These are phyloP conservation scores for Curvularia spicifera DNA, from an alignment of 2,329 filamentous ascomycete genomes.

Conservation along the genomic window DNA sequence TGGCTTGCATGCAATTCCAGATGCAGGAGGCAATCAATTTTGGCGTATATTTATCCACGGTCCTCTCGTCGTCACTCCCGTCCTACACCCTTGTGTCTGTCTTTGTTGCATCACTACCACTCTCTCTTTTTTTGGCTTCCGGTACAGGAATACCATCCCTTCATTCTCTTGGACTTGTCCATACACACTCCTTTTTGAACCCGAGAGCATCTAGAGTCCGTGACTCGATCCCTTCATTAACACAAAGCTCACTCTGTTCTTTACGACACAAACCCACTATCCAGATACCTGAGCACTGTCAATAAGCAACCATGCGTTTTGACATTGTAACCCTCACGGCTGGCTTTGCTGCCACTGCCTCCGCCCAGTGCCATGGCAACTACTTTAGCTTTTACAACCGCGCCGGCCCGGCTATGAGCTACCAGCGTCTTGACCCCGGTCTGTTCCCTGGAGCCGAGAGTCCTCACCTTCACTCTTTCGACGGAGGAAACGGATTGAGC, in stretches of 20 bases:
- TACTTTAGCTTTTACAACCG: slow-evolving; percentile 52
- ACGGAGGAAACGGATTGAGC: slow-evolving; percentile 45
- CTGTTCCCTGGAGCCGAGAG: slow-evolving; percentile 42
- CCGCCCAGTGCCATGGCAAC: slow-evolving; percentile 46
- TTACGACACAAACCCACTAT: slow-evolving; percentile 15
- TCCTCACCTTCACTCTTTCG: slow-evolving; percentile 49
- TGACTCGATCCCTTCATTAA: slow-evolving; percentile 43
- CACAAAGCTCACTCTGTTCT: slow-evolving; percentile 31
- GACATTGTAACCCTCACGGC: slow-evolving; percentile 39
- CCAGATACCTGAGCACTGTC: slow-evolving; percentile 10
- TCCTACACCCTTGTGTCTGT: slow-evolving; percentile 32
- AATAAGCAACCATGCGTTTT: slow-evolving; percentile 36
- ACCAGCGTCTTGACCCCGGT: slow-evolving; percentile 47
- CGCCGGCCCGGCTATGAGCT: slow-evolving; percentile 40
- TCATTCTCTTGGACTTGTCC: slow-evolving; percentile 32
- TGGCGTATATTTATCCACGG: slow-evolving; percentile 32
- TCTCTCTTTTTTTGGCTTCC: slow-evolving; percentile 13
- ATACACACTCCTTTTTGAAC: slow-evolving; percentile 35
- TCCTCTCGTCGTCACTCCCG: slow-evolving; percentile 21
- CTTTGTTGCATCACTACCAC: slow-evolving; percentile 6
- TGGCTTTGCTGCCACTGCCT: slow-evolving; percentile 39
- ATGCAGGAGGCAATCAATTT: slow-evolving; percentile 14
- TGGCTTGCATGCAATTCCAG: slow-evolving; percentile 29
- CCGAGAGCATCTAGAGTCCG: slow-evolving; percentile 34
- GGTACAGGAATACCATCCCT: slow-evolving; percentile 45